Conservation (phyloP, 768 basidiomycete species). For the Pleurotus pulmonarius region DNA sequence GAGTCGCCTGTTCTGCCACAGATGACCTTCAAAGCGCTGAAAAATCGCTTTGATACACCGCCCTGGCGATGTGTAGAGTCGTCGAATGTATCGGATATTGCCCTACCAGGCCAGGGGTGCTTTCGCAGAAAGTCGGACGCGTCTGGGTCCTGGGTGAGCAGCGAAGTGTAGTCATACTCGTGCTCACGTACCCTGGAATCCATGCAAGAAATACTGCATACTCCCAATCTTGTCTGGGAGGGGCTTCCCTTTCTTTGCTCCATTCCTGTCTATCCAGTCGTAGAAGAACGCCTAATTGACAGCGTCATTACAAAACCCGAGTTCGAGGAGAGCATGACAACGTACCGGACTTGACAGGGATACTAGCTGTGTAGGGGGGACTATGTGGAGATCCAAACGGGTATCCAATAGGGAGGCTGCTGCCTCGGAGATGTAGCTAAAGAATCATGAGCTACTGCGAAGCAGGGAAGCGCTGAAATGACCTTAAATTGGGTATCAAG, state of each 20-base stretch:
- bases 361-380: constrained; percentile 82
- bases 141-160: constrained; percentile 37
- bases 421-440: constrained; percentile 84
- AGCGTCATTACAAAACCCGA: constrained; percentile 1
- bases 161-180: neutral
- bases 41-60: constrained; percentile 60
- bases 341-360: constrained; percentile 72
- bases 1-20: constrained; percentile 82
- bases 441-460: neutral
- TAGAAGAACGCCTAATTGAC: constrained; percentile 78
- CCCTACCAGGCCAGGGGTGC: constrained; percentile 85
- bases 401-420: constrained; percentile 83
- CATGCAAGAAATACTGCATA: constrained; percentile 86
- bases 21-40: constrained; percentile 69
- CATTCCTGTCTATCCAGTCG: constrained; percentile 84
- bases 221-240: constrained; percentile 88
- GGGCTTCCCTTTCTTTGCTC: constrained; percentile 77
- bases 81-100: constrained; percentile 82
- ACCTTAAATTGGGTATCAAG: constrained; percentile 88
- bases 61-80: constrained; percentile 78
- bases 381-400: constrained; percentile 72
- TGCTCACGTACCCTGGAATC: constrained; percentile 59
- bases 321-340: neutral
- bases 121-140: constrained; percentile 84
- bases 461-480: constrained; percentile 8